Percentiles rank a stretch among this genome's conserved stretches.
phyloP scores from a whole-genome alignment of 495 filamentous ascomycete genomes.

The Chaetomium fimeti region DNA sequence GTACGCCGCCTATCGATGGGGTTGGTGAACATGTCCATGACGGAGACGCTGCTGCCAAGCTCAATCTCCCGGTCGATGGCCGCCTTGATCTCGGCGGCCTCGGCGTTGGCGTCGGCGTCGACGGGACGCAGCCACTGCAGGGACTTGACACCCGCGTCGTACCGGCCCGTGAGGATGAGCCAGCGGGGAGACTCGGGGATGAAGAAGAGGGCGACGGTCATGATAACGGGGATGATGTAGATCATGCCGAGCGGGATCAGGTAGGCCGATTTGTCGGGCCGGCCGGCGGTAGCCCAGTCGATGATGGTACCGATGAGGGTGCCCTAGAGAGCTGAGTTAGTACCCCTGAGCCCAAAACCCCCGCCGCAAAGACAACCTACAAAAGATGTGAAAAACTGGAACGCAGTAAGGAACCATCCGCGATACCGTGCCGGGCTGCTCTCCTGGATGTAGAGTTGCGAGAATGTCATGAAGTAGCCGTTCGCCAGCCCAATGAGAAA shows the following conservation, averaged over 20 bases:
- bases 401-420: constrained; percentile 47
- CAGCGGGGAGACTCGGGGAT: constrained; percentile 65
- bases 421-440: constrained; percentile 51
- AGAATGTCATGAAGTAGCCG: constrained; percentile 59
- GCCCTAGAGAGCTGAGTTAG: constrained; percentile 32
- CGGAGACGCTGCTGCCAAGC: constrained; percentile 42
- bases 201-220: constrained; percentile 54
- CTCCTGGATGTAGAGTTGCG: constrained; percentile 58
- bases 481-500: constrained; percentile 58
- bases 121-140: constrained; percentile 49
- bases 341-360: neutral
- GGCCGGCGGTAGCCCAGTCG: constrained; percentile 56
- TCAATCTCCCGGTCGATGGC: constrained; percentile 52
- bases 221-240: constrained; percentile 55
- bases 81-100: constrained; percentile 54
- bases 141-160: constrained; percentile 50
- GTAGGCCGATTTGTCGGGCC: constrained; percentile 50
- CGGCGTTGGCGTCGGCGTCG: constrained; percentile 43
- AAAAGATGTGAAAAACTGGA: constrained; percentile 46
- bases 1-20: constrained; percentile 55
- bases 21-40: constrained; percentile 55
- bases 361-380: constrained; percentile 9
- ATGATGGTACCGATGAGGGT: constrained; percentile 61
- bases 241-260: constrained; percentile 60
- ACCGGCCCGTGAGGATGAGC: constrained; percentile 51